Conservation (phyloP, 768 basidiomycete species). For the Hygrocybe punicea region DNA sequence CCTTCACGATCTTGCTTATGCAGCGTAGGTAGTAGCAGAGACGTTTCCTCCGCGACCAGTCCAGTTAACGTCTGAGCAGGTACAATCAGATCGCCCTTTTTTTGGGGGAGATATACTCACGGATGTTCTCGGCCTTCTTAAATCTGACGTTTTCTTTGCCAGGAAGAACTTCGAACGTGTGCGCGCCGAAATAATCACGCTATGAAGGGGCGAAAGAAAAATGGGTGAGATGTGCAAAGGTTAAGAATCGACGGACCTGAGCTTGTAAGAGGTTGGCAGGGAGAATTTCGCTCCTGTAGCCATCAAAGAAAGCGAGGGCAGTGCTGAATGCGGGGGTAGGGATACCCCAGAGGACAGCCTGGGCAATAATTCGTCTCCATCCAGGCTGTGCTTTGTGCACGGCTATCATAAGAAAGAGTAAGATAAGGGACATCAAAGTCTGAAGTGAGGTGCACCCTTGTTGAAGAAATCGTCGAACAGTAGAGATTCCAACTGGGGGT, state of each 20-base stretch:
- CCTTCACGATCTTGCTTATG: background rate
- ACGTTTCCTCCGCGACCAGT: conserved; percentile 87
- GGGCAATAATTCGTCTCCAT: conserved; percentile 96
- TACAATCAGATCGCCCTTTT: conserved; percentile 6
- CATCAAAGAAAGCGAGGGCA: conserved; percentile 97
- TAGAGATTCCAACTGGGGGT: conserved; percentile 79
- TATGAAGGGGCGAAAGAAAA: conserved; percentile 23
- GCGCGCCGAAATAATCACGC: conserved; percentile 99
- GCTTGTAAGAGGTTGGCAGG: conserved; percentile 94
- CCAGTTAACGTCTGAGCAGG: conserved; percentile 85
- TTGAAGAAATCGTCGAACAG: conserved; percentile 98
- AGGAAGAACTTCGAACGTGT: conserved; percentile 93
- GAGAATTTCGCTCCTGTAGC: conserved; percentile 92
- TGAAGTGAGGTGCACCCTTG: conserved; percentile 53
- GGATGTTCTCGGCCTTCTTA: conserved; percentile 80
- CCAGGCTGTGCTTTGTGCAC: conserved; percentile 94
- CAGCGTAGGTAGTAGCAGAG: background rate
- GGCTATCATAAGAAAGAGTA: conserved; percentile 42
- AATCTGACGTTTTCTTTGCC: conserved; percentile 87
- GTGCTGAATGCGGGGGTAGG: conserved; percentile 98
- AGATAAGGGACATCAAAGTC: background rate
- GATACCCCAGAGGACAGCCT: conserved; percentile 96
- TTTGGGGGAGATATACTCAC: conserved; percentile 46
- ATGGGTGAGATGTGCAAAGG: background rate
- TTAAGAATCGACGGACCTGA: conserved; percentile 50